Base-by-base conservation (phyloP, 345 rosid genomes). In the Populus euphratica region DNA sequence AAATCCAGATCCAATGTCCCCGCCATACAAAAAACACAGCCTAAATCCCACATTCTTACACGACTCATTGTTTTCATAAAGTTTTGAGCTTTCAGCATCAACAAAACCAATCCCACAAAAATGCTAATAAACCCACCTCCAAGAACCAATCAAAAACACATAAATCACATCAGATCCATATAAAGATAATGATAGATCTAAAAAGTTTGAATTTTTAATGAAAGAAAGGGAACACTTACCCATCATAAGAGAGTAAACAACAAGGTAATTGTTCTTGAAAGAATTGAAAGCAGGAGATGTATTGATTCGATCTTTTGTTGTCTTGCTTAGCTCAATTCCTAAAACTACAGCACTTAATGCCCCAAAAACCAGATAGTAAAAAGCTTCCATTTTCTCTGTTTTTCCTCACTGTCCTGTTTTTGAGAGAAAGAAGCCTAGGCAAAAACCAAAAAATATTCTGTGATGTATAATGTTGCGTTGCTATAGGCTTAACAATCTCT, bases 181-280 rank as follows among this genome's bases (percentile, higher is more conserved):
- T 20, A 59, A 10, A 59, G 12, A 23, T 16, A 59, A 33, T 10
- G 12, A 59, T 59, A 59, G 64, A 59, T 59, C 64, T 59, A n/a
- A 23, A 59, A n/a, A 8, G 13, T 2, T 8, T 4, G 29, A 25
- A 59, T 59, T 59, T 52, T 9, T 23, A 59, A 59, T 10, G 64
- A 23, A 4, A 23, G 21, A 52, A 16, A 52, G 59, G 25, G 25
- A 59, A 59, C 64, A 59, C 64, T 59, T 72, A 91, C 96, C 91
- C 93, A 91, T 91, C 96, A 90, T 90, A 82, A 91, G 92, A 59
- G 96, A 91, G 86, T 88, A 91, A 44, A 91, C 96, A 16, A 90
- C 47, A 73, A 91, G 90, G 73, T 91, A 91, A 70, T 87, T 90
- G 85, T 87, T 90, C 84, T 87, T 91, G 89, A 91, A 90, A 81